Evolutionary conservation across 2,329 filamentous ascomycete species (phyloP).

Genomic region (Fusarium devonianum): DNA sequence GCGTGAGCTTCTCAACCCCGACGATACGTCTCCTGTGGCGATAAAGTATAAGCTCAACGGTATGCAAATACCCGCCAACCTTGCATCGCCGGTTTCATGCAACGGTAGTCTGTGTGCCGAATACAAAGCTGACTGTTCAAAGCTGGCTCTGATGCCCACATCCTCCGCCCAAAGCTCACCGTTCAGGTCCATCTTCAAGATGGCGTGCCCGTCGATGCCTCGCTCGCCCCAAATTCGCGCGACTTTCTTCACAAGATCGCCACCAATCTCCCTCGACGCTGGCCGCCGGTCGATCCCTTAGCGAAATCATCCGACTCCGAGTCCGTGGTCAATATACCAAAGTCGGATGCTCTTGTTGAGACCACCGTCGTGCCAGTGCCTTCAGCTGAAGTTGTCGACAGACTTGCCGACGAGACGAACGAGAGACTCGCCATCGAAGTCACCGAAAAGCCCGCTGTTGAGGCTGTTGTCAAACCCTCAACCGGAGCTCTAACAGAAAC

Average conservation of each 20-base stretch:
- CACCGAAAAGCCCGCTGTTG: background rate
- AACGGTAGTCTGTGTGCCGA: slow-evolving; percentile 13
- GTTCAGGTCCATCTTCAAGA: slow-evolving; percentile 72
- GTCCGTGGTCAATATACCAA: background rate
- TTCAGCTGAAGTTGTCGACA: slow-evolving; percentile 9
- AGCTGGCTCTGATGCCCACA: slow-evolving; percentile 53
- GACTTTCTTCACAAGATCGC: slow-evolving; percentile 69
- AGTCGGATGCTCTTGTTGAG: slow-evolving; percentile 3
- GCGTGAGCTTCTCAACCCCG: slow-evolving; percentile 65
- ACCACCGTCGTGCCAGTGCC: background rate
- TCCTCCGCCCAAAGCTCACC: slow-evolving; percentile 74
- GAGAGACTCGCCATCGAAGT: slow-evolving; percentile 14
- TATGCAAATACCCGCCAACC: slow-evolving; percentile 33
- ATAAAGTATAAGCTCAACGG: slow-evolving; percentile 65
- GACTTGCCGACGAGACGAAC: slow-evolving; percentile 16
- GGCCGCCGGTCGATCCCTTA: slow-evolving; percentile 3
- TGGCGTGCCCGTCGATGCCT: slow-evolving; percentile 73
- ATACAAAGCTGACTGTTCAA: slow-evolving; percentile 19
- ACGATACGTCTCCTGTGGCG: slow-evolving; percentile 54
- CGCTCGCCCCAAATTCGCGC: slow-evolving; percentile 69
- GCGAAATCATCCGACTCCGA: slow-evolving; percentile 14
- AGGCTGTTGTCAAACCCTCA: background rate
- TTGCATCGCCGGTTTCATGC: background rate
- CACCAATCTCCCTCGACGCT: slow-evolving; percentile 46
- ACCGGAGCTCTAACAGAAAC: background rate